Percentiles rank a stretch among this genome's conserved stretches.
These are phyloP conservation scores for Metschnikowia corniflorae DNA, from an alignment of 805 yeast species.

Conservation along the genomic window DNA sequence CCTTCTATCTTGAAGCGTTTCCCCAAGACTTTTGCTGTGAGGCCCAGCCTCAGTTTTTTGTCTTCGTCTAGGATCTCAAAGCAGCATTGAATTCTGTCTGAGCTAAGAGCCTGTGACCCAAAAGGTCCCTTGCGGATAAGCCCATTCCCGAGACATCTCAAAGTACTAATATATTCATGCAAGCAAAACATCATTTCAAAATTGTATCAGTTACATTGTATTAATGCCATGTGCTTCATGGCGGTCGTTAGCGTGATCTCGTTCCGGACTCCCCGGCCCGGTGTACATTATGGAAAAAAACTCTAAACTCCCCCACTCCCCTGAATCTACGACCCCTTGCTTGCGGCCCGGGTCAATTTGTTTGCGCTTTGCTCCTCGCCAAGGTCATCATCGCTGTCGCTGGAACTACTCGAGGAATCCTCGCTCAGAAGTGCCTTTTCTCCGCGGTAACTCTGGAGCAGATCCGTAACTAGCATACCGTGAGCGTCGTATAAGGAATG, in stretches of 20 bases:
- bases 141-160: too few species aligned
- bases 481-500: conserved; percentile 57
- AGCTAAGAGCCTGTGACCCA: too few species aligned
- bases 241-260: conserved; percentile 8
- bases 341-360: conserved; percentile 38
- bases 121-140: too few species aligned
- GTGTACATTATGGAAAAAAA: not conserved
- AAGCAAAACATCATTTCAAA: too few species aligned
- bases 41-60: too few species aligned
- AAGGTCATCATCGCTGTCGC: conserved; percentile 23
- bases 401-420: conserved; percentile 28
- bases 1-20: too few species aligned
- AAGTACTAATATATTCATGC: too few species aligned
- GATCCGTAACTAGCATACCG: conserved; percentile 18
- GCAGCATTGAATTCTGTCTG: too few species aligned
- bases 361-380: conserved; percentile 23
- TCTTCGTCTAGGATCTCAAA: too few species aligned
- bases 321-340: conserved; percentile 26
- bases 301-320: conserved; percentile 3
- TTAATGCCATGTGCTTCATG: conserved; percentile 4
- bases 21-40: too few species aligned
- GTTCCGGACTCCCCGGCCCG: conserved; percentile 5
- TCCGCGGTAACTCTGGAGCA: conserved; percentile 4
- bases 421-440: conserved; percentile 23
- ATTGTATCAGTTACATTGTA: conserved; percentile 1